Evolutionary conservation across 495 filamentous ascomycete genomes (phyloP), one percentile per base, ranked within the genome.

Genomic region (Zalerion maritima): DNA sequence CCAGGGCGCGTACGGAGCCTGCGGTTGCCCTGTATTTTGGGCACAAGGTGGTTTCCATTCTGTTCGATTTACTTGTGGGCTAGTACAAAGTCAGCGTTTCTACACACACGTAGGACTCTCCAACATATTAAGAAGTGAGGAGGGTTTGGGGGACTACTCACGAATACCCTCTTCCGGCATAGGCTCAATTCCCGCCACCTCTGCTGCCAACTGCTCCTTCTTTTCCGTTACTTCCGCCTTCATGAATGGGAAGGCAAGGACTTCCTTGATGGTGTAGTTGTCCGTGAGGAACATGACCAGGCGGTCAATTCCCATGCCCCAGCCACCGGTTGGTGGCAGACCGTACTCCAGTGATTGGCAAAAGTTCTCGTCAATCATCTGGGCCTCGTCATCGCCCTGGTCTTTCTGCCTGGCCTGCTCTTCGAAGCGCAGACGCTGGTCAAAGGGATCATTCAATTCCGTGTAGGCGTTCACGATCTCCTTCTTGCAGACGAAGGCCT

Each of bases 401-500:
- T 73, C 86, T 62, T 96, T 97, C 67, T 96, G 85, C 38, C 70
- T 62, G 10, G 85, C 87, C 56, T 97, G 91, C 67, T 97, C 87
- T 52, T 94, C 83, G 59, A 97, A 96, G 20, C 86, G 75, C 33
- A 89, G 61, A 28, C 89, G 69, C 56, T 96, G 89, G 52, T 92
- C 83, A 49, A 93, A 87, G 30, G 87, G 83, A 47, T 94, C 78
- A 68, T 97, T 96, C 64, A 96, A 73, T 67, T 96, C 89, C 9
- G 89, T 99, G 62, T 96, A 96, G 2, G 86, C 84, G 45, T 96
- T 94, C 37, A 73, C 75, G 40, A 94, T 91, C 51, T 94, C 84
- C 69, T 94, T 94, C 66, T 83, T 93, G 69, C 80, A 85, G 18
- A 93, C 91, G 46, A 97, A 97, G 12, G 81, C 85, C 58, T 97